Conservation (phyloP, 78 protist species). For the Dictyostelium capitatum region DNA sequence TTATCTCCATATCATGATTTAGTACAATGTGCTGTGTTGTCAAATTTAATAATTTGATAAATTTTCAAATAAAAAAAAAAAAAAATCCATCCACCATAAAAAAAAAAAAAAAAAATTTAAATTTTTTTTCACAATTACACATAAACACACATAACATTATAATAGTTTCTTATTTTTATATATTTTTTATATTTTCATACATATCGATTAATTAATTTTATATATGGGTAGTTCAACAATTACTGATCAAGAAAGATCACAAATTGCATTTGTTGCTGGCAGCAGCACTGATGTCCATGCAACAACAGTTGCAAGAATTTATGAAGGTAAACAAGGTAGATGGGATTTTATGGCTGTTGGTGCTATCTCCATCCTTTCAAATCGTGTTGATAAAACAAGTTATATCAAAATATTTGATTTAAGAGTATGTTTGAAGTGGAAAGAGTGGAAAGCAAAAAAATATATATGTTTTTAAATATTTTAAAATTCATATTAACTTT, state of each 20-base stretch:
- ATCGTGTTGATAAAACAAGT: constrained; percentile 55
- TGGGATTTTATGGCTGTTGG: constrained; percentile 81
- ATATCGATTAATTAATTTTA: not conserved
- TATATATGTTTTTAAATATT: not conserved
- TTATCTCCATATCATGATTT: not conserved
- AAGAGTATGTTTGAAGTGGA: constrained; percentile 12
- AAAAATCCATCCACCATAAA: not conserved
- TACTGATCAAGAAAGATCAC: constrained; percentile 54
- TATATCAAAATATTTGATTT: constrained; percentile 68
- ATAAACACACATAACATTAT: too few species aligned
- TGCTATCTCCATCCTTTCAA: constrained; percentile 23
- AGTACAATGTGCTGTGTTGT: not conserved
- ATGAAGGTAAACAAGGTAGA: constrained; percentile 57
- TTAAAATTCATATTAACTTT: not conserved
- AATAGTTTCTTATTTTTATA: not conserved
- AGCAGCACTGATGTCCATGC: constrained; percentile 25
- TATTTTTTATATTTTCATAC: not conserved
- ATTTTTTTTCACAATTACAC: not conserved
- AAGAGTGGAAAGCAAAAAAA: not conserved
- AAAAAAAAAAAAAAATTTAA: not conserved
- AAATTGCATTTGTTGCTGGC: constrained; percentile 37
- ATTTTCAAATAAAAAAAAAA: not conserved
- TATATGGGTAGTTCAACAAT: constrained; percentile 55
- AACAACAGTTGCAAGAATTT: constrained; percentile 73
- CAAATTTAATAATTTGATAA: not conserved